Evolutionary conservation across 2,329 filamentous ascomycete genomes (phyloP).

Genomic region (Beauveria rudraprayagi): DNA sequence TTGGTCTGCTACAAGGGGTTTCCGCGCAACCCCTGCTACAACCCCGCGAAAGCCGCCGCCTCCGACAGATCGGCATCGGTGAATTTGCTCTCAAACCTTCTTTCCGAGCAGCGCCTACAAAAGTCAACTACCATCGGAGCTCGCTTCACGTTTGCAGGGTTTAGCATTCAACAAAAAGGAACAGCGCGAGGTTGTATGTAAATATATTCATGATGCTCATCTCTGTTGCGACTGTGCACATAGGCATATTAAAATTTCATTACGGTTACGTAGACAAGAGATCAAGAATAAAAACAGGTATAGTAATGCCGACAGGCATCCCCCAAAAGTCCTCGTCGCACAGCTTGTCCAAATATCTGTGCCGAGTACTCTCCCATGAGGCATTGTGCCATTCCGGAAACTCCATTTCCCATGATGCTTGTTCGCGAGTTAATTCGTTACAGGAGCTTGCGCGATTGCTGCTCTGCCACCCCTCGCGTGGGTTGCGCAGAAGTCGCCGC

Average conservation of each 20-base stretch:
- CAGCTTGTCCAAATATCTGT: neutral
- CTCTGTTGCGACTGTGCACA: neutral
- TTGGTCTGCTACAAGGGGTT: no score
- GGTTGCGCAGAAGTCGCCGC: no score
- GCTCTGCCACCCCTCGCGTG: neutral
- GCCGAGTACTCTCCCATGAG: neutral
- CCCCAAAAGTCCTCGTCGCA: neutral
- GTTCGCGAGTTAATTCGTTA: neutral
- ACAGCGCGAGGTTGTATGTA: neutral
- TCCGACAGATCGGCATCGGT: no score
- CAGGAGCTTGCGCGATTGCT: neutral
- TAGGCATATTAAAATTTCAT: neutral
- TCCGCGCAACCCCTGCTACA: no score
- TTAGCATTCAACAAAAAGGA: no score
- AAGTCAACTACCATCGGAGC: neutral
- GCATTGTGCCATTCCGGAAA: neutral
- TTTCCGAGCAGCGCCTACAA: neutral
- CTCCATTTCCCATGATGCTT: neutral
- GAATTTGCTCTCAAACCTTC: neutral
- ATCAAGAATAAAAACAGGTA: neutral
- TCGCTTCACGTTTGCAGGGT: neutral
- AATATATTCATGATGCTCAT: neutral
- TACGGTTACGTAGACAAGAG: neutral
- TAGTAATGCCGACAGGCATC: neutral
- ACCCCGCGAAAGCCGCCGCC: neutral